Percentiles rank a stretch among this genome's conserved stretches.
These are phyloP conservation scores for Nemania sp. DNA, from an alignment of 2,329 filamentous ascomycete genomes.

Conservation along the genomic window DNA sequence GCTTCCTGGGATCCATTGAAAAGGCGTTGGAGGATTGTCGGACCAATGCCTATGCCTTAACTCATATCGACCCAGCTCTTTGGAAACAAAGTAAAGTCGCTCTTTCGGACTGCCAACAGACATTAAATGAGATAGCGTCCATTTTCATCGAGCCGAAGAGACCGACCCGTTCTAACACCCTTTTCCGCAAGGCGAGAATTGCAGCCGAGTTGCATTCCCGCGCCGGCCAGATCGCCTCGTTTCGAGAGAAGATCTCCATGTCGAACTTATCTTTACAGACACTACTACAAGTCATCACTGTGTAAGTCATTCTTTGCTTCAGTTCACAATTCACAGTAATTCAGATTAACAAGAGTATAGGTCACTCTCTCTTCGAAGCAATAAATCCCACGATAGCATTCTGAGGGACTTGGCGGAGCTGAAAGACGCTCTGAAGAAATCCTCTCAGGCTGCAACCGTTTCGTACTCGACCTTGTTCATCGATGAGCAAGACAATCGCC, in stretches of 20 bases:
- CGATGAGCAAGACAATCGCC: conserved; percentile 19
- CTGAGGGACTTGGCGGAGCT: conserved; percentile 25
- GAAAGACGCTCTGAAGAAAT: conserved; percentile 25
- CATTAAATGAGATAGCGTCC: conserved; percentile 14
- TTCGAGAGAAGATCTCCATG: conserved; percentile 28
- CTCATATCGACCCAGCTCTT: conserved; percentile 24
- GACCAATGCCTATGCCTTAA: conserved; percentile 17
- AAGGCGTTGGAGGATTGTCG: conserved; percentile 24
- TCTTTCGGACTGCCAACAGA: conserved; percentile 23
- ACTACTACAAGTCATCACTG: conserved; percentile 26
- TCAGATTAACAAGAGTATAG: conserved; percentile 10
- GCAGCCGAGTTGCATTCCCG: conserved; percentile 25
- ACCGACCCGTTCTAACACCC: conserved; percentile 20
- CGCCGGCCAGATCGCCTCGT: conserved; percentile 24
- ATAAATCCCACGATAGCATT: conserved; percentile 23
- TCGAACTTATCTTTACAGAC: conserved; percentile 25
- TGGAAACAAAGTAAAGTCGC: conserved; percentile 28
- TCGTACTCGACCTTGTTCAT: conserved; percentile 25
- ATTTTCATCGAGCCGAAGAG: conserved; percentile 21
- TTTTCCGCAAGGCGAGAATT: conserved; percentile 22
- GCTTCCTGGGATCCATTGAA: conserved; percentile 23
- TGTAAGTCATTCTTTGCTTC: conserved; percentile 12
- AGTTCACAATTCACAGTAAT: background rate
- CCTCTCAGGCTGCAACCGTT: conserved; percentile 23
- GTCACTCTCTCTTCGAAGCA: conserved; percentile 25